Evolutionary conservation across 345 rosid genomes (phyloP).

Genomic region (Dipteronia sinensis): DNA sequence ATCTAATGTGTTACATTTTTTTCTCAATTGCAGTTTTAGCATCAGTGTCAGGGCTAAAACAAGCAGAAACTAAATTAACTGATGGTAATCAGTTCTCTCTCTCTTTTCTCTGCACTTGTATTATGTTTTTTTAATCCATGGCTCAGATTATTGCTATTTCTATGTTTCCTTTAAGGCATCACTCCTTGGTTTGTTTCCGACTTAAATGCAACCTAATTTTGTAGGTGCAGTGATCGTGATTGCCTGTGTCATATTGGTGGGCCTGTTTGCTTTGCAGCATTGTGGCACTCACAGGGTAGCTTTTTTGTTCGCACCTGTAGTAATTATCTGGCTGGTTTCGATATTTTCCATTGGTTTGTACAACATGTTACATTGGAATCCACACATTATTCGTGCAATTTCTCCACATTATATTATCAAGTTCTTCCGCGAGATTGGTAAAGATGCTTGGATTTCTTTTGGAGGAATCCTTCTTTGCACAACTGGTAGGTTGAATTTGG

Average conservation of each 20-base stretch:
- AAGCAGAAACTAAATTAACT: constrained; percentile 46
- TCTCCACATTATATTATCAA: constrained; percentile 78
- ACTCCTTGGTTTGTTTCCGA: constrained; percentile 17
- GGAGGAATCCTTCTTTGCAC: constrained; percentile 90
- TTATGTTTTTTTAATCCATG: constrained; percentile 6
- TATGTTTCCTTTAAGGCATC: constrained; percentile 1
- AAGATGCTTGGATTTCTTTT: constrained; percentile 93
- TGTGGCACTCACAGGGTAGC: constrained; percentile 89
- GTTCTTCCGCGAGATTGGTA: constrained; percentile 68
- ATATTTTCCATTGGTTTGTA: constrained; percentile 74
- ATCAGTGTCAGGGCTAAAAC: constrained; percentile 77
- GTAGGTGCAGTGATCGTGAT: constrained; percentile 66
- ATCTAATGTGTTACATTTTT: not conserved
- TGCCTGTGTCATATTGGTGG: constrained; percentile 85
- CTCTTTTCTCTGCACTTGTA: not conserved
- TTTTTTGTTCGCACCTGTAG: constrained; percentile 87
- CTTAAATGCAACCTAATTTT: constrained; percentile 19
- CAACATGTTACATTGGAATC: constrained; percentile 77
- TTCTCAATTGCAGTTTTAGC: constrained; percentile 71
- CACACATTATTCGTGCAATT: constrained; percentile 65
- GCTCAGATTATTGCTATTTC: not conserved
- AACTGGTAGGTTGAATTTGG: constrained; percentile 61
- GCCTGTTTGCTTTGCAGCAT: constrained; percentile 94
- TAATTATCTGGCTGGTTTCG: constrained; percentile 77
- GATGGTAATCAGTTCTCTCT: constrained; percentile 44